Conservation (phyloP, 306 rosid genomes). For the Senna tora region DNA sequence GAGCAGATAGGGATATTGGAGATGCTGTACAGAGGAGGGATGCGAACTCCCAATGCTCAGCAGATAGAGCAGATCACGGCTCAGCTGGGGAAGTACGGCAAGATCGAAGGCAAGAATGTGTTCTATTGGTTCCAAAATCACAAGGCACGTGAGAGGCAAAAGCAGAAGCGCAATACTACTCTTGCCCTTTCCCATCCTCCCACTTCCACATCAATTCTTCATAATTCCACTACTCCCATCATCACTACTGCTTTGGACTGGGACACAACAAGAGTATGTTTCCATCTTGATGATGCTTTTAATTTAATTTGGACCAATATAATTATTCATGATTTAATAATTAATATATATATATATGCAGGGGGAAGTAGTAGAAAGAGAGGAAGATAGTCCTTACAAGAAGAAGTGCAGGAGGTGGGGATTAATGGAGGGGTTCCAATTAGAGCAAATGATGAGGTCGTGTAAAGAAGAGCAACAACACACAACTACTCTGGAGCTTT, state of each 20-base stretch:
- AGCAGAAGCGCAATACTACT: slow-evolving; percentile 75
- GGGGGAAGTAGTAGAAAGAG: slow-evolving; percentile 55
- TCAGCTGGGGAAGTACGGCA: slow-evolving; percentile 86
- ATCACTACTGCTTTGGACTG: slow-evolving; percentile 45
- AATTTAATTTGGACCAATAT: too few relatives aligned
- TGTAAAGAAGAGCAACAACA: slow-evolving; percentile 56
- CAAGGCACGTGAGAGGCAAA: slow-evolving; percentile 96
- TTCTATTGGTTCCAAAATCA: slow-evolving; percentile 99
- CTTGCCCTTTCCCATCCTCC: slow-evolving; percentile 71
- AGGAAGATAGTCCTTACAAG: slow-evolving; percentile 79
- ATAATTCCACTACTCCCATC: slow-evolving; percentile 34
- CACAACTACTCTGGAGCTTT: slow-evolving; percentile 86
- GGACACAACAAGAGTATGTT: slow-evolving; percentile 43
- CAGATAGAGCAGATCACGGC: slow-evolving; percentile 87
- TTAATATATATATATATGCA: slow-evolving; percentile 33
- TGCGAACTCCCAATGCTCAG: slow-evolving; percentile 95
- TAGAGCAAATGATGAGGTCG: slow-evolving; percentile 39
- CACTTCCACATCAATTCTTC: slow-evolving; percentile 44
- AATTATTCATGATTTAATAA: too few relatives aligned
- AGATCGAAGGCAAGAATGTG: slow-evolving; percentile 96
- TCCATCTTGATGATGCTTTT: too few relatives aligned
- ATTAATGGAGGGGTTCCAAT: slow-evolving; percentile 65
- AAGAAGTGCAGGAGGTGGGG: slow-evolving; percentile 76
- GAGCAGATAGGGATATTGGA: slow-evolving; percentile 96
- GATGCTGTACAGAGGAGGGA: slow-evolving; percentile 82